phyloP scores from a whole-genome alignment of 2,329 filamentous ascomycete genomes.

The Fusarium citri region DNA sequence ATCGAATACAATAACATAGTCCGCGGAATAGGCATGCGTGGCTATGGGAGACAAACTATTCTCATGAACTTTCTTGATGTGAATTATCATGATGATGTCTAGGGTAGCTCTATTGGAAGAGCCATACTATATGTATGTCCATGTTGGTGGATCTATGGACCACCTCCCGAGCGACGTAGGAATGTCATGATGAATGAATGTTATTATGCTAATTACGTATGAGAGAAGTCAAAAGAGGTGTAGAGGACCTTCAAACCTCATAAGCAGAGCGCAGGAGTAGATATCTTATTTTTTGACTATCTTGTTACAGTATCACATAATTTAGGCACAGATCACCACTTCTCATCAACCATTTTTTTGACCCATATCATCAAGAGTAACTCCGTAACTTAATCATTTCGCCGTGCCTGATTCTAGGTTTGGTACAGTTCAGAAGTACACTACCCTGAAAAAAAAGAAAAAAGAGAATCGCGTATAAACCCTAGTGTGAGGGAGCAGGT shows the following conservation, averaged over 20 bases:
- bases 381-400: conserved; percentile 45
- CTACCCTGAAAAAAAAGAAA: conserved; percentile 43
- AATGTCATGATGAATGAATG: conserved; percentile 1
- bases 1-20: background rate
- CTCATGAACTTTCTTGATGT: background rate
- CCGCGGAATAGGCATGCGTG: background rate
- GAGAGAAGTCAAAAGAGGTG: no score
- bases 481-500: conserved; percentile 38
- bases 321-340: conserved; percentile 16
- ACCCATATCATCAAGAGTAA: conserved; percentile 34
- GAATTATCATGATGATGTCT: background rate
- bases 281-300: conserved; percentile 8
- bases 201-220: background rate
- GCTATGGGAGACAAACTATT: background rate
- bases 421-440: conserved; percentile 49
- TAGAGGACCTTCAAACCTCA: background rate
- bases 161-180: background rate
- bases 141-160: background rate
- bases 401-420: conserved; percentile 47
- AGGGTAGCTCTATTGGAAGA: background rate
- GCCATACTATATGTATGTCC: background rate
- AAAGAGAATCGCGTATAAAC: conserved; percentile 40
- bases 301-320: conserved; percentile 17
- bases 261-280: background rate
- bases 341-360: conserved; percentile 24